Evolutionary conservation across 2,329 filamentous ascomycete species (phyloP), one percentile per base, ranked within the genome.

Genomic region (Ceratocystis ficicola): DNA sequence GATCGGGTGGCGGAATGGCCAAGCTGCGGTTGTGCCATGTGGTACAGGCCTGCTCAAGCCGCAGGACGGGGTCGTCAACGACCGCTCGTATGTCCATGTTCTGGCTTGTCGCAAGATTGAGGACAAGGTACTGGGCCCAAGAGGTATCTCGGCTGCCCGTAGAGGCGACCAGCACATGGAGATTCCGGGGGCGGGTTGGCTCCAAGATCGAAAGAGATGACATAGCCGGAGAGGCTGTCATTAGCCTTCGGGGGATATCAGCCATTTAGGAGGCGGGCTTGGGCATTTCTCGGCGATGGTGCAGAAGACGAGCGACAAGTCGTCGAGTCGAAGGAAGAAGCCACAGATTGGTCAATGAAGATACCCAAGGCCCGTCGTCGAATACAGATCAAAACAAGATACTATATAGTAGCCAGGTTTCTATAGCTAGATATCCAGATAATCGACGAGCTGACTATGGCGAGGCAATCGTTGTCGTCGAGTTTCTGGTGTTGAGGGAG

Each of bases 131-230:
- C 72, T 86, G 81, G 64, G 85, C 85, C 75, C 83, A 86, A 57
- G 85, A 83, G 36, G 85, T 81, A 71, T 87, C 85, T 65, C 81
- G 80, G 60, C 81, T 79, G 67, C 86, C 85, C 70, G 86, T 86
- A 66, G 86, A 81, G 67, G 84, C 84, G 44, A 89, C 79, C 44
- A 89, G 81, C 66, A 89, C 80, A 68, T 82, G 83, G 69, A 74
- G 77, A 68, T 75, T 73, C 68, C 73, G 72, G 4, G 71, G 67
- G 12, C 72, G 72, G 10, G 55, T 17, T 70, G 73, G 73, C 46
- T 78, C 76, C 68, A 72, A 69, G 65, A 77, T 72, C 5, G 76
- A 77, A 48, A 74, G 74, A 20, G 71, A 74, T 36, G 75, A 75
- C 15, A 72, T 69, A 32, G 69, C 69, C 57, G 72, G 71, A 62